These are phyloP conservation scores for Colletotrichum euphorbiae DNA, from an alignment of 2,329 filamentous ascomycete species.

Conservation along the genomic window DNA sequence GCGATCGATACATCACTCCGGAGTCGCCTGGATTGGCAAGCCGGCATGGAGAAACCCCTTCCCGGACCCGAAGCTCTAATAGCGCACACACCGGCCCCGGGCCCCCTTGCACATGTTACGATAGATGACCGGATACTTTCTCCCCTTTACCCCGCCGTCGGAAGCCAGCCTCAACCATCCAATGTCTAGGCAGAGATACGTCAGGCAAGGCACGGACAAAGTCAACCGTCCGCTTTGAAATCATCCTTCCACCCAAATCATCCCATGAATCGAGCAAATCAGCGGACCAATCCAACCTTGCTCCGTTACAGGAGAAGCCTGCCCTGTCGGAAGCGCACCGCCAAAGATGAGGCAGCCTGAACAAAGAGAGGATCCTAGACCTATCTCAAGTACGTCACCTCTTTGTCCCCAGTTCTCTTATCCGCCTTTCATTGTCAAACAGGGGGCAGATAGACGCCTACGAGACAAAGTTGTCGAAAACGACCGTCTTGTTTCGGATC, in stretches of 20 bases:
- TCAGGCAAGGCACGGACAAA: constrained; percentile 20
- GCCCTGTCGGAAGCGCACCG: background rate
- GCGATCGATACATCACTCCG: background rate
- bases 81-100: background rate
- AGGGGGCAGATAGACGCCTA: background rate
- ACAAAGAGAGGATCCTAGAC: constrained; percentile 11
- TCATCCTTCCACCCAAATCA: background rate
- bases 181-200: constrained; percentile 17
- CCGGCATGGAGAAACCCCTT: constrained; percentile 16
- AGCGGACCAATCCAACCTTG: constrained; percentile 7
- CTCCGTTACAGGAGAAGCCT: background rate
- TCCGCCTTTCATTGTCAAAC: background rate
- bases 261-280: constrained; percentile 12
- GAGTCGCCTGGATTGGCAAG: background rate
- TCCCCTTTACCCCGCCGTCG: constrained; percentile 24
- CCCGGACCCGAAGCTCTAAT: constrained; percentile 32
- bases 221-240: constrained; percentile 15
- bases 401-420: background rate
- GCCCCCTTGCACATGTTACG: too few species aligned
- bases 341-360: background rate
- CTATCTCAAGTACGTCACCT: constrained; percentile 2
- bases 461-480: constrained; percentile 11
- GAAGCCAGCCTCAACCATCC: constrained; percentile 15
- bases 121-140: constrained; percentile 12
- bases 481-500: constrained; percentile 18